These are phyloP conservation scores for Syzygium malaccense DNA, from an alignment of 441 rosid species.

Conservation along the genomic window DNA sequence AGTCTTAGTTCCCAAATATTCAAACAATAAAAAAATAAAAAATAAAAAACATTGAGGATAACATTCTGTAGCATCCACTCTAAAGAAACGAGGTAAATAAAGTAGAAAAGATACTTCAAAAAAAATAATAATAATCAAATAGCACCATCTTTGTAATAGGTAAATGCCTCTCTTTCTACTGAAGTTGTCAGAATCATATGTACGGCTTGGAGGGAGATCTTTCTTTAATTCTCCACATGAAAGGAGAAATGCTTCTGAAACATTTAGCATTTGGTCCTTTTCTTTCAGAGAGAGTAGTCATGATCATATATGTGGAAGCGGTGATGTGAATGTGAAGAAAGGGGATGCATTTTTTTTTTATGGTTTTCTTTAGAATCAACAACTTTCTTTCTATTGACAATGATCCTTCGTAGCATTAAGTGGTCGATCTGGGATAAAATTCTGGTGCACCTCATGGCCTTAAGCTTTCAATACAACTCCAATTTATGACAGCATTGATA, in stretches of 20 bases:
- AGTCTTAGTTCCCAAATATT: neutral
- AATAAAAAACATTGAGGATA: neutral
- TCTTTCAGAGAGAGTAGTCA: neutral
- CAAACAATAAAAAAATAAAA: neutral
- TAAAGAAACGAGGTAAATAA: neutral
- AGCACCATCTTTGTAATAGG: neutral
- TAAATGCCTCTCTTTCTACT: neutral
- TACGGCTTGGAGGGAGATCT: neutral
- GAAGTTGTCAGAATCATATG: neutral
- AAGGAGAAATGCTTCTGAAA: neutral
- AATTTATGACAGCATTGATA: neutral
- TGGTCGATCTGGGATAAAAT: neutral
- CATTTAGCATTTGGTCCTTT: neutral
- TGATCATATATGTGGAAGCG: neutral
- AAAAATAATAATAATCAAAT: neutral
- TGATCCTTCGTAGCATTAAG: neutral
- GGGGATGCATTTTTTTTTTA: neutral
- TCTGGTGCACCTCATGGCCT: neutral
- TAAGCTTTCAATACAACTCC: neutral
- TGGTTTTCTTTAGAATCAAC: neutral
- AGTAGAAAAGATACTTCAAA: neutral
- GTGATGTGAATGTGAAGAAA: neutral
- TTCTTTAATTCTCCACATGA: neutral
- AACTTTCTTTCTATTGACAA: neutral
- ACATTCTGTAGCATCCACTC: neutral